A percentile compares a stretch with the other conserved stretches of the same genome.
These are phyloP conservation scores for Cyclaneusma minus DNA, from an alignment of 2,329 filamentous ascomycete species.

Conservation along the genomic window DNA sequence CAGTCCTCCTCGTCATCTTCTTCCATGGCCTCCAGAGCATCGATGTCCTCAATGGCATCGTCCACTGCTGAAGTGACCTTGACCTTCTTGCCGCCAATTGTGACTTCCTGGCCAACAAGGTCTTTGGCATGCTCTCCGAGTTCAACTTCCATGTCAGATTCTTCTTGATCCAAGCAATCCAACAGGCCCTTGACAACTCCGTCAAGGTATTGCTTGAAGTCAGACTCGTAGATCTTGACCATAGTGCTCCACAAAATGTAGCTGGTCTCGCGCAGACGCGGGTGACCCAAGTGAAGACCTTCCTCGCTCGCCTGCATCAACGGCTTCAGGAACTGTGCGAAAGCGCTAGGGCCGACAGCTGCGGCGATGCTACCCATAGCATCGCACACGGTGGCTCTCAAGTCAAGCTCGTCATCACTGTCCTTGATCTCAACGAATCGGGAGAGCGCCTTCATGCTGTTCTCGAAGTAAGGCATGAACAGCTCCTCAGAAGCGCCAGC, in stretches of 20 bases:
- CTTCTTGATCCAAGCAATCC: constrained; percentile 76
- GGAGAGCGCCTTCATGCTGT: constrained; percentile 80
- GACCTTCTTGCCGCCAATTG: constrained; percentile 70
- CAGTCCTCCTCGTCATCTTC: constrained; percentile 71
- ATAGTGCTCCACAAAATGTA: constrained; percentile 95
- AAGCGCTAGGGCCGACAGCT: constrained; percentile 71
- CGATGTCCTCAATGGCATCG: constrained; percentile 44
- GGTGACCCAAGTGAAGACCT: constrained; percentile 74
- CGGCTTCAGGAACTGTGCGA: constrained; percentile 81
- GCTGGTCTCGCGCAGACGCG: constrained; percentile 83
- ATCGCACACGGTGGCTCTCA: constrained; percentile 81
- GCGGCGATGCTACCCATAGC: constrained; percentile 84
- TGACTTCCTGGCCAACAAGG: constrained; percentile 60
- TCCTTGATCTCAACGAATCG: constrained; percentile 76
- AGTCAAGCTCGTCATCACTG: constrained; percentile 74
- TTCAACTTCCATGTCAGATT: constrained; percentile 63
- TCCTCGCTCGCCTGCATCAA: constrained; percentile 90
- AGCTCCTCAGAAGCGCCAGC: constrained; percentile 68
- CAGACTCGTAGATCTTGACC: constrained; percentile 80
- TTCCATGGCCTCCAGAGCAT: constrained; percentile 46
- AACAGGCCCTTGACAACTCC: constrained; percentile 70
- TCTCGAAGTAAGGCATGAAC: constrained; percentile 84
- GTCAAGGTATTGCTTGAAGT: constrained; percentile 63
- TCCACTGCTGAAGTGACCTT: constrained; percentile 54
- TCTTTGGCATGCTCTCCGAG: constrained; percentile 61